A percentile compares a stretch with the other conserved stretches of the same genome.
phyloP scores from a whole-genome alignment of 2,329 filamentous ascomycete species.

The Pseudocercospora cruenta region DNA sequence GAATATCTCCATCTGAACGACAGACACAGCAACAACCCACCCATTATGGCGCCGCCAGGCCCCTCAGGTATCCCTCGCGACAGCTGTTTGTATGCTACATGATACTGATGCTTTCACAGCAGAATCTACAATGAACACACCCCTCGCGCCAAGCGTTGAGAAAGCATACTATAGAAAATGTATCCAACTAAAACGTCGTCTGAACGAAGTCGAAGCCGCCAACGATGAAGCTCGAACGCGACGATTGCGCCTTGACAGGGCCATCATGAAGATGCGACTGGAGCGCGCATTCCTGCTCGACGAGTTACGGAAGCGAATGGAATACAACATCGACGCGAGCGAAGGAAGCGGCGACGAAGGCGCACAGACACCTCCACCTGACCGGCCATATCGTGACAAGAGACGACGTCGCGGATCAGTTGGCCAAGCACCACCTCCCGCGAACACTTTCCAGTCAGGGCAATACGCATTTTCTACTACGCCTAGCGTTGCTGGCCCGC shows the following conservation, averaged over 20 bases:
- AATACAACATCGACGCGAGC: slow-evolving; percentile 50
- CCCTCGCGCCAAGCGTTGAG: slow-evolving; percentile 84
- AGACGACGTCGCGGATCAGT: slow-evolving; percentile 26
- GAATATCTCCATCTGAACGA: not conserved
- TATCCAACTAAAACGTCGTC: slow-evolving; percentile 87
- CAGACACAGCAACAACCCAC: not conserved
- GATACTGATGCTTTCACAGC: slow-evolving; percentile 11
- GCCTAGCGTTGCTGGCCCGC: slow-evolving; percentile 1
- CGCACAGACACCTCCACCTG: slow-evolving; percentile 35
- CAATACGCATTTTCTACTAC: slow-evolving; percentile 9
- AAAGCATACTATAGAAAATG: slow-evolving; percentile 96
- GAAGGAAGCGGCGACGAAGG: slow-evolving; percentile 39
- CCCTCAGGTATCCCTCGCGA: slow-evolving; percentile 2
- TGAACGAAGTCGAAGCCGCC: slow-evolving; percentile 87
- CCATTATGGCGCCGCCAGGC: not conserved
- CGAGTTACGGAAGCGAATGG: slow-evolving; percentile 52
- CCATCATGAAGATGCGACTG: slow-evolving; percentile 88
- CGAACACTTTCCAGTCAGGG: slow-evolving; percentile 21
- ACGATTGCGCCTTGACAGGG: slow-evolving; percentile 77
- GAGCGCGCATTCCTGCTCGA: slow-evolving; percentile 69
- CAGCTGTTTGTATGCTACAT: not conserved
- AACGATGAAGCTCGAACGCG: slow-evolving; percentile 83
- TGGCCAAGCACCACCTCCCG: slow-evolving; percentile 17
- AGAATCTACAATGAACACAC: slow-evolving; percentile 34
- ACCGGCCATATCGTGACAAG: slow-evolving; percentile 39